Evolutionary conservation across 2,329 filamentous ascomycete genomes (phyloP), one percentile per base, ranked within the genome.

Genomic region (Metarhizium rileyi): DNA sequence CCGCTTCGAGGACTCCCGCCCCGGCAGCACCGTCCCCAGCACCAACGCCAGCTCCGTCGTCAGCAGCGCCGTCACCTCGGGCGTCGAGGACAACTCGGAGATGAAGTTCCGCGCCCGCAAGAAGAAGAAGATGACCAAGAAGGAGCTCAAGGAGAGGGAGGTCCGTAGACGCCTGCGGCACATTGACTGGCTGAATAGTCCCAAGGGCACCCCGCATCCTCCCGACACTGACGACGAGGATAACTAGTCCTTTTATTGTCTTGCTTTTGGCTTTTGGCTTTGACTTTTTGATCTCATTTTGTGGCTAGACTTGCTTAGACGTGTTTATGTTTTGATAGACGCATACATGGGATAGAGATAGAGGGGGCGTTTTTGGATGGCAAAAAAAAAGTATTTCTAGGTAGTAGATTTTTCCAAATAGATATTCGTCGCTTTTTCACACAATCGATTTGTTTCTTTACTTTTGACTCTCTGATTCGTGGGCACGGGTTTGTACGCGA

Each of bases 61-160:
- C 53, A 83, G 76, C 59, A 78, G 73, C n/a, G 71, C 74, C 36
- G 75, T 74, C 51, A 78, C 70, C 61, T 73, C 72, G 3, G 79
- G 75, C 41, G 77, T 76, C 47, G 91, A 97, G 70, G 90, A 93
- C 59, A 82, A 81, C 52, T 76, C 62, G 67, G 85, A 68, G 53
- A 80, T 98, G 76, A 91, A 94, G 73, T 98, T 98, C 83, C 81
- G 78, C 68, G 77, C 86, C 9, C 82, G 78, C 70, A 93, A 90
- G 79, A 96, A 96, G 89, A 95, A 91, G 83, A 98, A 98, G 87
- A 81, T 93, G 81, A 98, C 93, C 50, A 88, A 94, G 75, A 90
- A 90, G 71, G 90, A 98, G 69, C 59, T 90, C 65, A 98, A 98
- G 80, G 93, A 98, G 68, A 78, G 86, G 20, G 91, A 97, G 70